Percentiles rank a stretch among this genome's conserved stretches.
Conservation (phyloP, 2,329 filamentous ascomycete genomes). For the Tolypocladium tundrense region DNA sequence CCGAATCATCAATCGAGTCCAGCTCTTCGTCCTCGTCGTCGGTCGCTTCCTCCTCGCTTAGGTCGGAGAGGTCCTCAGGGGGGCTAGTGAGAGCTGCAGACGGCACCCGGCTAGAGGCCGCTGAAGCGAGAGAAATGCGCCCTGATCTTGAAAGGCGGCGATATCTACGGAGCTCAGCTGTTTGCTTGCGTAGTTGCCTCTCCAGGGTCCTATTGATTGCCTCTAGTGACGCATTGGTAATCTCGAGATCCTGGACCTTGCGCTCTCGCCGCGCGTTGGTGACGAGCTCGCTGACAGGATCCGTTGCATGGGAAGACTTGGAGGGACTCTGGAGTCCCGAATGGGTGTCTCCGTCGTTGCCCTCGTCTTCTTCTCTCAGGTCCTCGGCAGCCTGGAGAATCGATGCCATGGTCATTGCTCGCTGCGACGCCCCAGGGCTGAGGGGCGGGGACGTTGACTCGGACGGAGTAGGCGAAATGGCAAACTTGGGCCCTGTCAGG, state of each 20-base stretch:
- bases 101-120: constrained; percentile 32
- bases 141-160: constrained; percentile 78
- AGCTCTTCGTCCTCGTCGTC: constrained; percentile 32
- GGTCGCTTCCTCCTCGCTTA: constrained; percentile 33
- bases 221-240: constrained; percentile 87
- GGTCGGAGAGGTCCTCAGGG: constrained; percentile 36
- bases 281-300: constrained; percentile 64
- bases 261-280: constrained; percentile 83
- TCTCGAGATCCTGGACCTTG: constrained; percentile 92
- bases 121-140: constrained; percentile 51
- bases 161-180: constrained; percentile 75
- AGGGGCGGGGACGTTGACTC: constrained; percentile 26
- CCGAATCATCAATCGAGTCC: constrained; percentile 43
- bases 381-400: constrained; percentile 48
- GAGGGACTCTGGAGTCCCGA: constrained; percentile 44
- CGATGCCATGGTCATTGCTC: constrained; percentile 40
- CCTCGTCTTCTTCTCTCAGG: constrained; percentile 21
- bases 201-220: constrained; percentile 93
- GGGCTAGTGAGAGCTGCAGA: constrained; percentile 32
- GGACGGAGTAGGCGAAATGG: constrained; percentile 19
- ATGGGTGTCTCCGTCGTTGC: constrained; percentile 14
- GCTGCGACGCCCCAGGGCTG: constrained; percentile 18
- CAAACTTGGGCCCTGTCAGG: constrained; percentile 21
- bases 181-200: constrained; percentile 83
- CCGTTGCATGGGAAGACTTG: constrained; percentile 42